Base-by-base conservation (phyloP, 768 basidiomycete genomes). In the Flagelloscypha sp. region DNA sequence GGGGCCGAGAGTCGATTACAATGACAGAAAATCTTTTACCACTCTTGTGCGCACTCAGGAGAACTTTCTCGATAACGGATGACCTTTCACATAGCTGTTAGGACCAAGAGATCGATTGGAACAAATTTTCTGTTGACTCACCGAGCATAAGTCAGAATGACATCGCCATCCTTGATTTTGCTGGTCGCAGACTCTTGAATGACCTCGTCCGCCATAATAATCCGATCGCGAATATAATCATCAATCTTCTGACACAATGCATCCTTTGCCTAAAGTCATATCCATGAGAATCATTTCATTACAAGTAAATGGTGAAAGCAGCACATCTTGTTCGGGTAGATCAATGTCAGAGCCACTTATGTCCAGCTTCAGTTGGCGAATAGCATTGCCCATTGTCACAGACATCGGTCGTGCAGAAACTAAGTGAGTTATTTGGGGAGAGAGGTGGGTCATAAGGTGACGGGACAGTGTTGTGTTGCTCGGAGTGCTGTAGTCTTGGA, bases 91-190 rank as follows among this genome's bases (percentile, higher is more conserved):
- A 23, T 17, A 27, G 32, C 12, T 6, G 37, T 27, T 30, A 21
- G 40, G 23, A 22, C 37, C 27, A 29, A 30, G 15, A n/a, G n/a
- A 38, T 29, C 6, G 9, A n/a, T 21, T 24, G 5, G 12, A 18
- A 35, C 22, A 7, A 25, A 24, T 21, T 30, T 13, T 21, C 12
- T 23, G 24, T 35, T 16, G 5, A 44, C 65, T 11, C 44, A 89
- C 90, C 90, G 75, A 17, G 92, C 92, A 59, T 87, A 99, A 10
- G 92, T 93, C 27, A 99, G 65, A 35, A 99, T 78, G 21, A 86
- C 80, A 59, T 95, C 92, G 6, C 85, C 89, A 45, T 95, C 79
- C 47, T 88, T 87, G 51, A 99, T 97, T 64, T 98, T 98, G 50
- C 80, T 85, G 30, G 79, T 76, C 0, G 92, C 89, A 35, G 81